Base-by-base conservation (phyloP, 2,329 filamentous ascomycete genomes). In the Pyrenophora tritici-repentis region DNA sequence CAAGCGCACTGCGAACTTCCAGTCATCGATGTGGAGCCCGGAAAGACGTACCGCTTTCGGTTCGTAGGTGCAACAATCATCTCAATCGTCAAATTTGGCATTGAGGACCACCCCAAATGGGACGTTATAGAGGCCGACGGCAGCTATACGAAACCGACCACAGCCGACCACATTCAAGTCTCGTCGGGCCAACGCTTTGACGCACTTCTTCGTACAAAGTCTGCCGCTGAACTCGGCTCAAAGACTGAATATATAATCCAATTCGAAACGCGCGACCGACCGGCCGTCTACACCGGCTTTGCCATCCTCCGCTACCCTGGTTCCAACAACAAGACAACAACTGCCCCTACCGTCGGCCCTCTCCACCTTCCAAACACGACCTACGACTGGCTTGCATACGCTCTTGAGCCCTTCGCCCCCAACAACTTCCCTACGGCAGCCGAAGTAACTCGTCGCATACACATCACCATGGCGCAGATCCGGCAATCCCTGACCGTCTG, bases 181-280 rank as follows among this genome's bases (percentile, higher is more conserved):
- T 78, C 76, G 6, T 72, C 76, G 4, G 85, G 85, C 0, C 84
- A 87, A 61, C 80, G 85, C n/a, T 87, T 82, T 64, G 83, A 83
- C 53, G 73, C 79, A 0, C 71, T 87, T 2, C 72, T 88, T 26
- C 75, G 72, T 10, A 77, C 83, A 1, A 86, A 86, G 59, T 74
- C 74, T 0, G 59, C 56, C 35, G 70, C 71, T 1, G 76, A 84
- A 55, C 67, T 84, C 1, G 54, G 63, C 3, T 65, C 70, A 9
- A 67, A 75, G 56, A 71, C 72, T 2, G 63, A 76, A 49, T 73
- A 76, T 62, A 67, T 73, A 56, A 72, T 83, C 47, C 72, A 82
- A 58, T 75, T 77, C 47, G 78, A 81, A 52, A 82, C 77, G 8
- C 77, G 77, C 13, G 80, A 83, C 32, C 76, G 82, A 0, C 79